Base-by-base conservation (phyloP, 345 rosid genomes). In the Theobroma cacao region DNA sequence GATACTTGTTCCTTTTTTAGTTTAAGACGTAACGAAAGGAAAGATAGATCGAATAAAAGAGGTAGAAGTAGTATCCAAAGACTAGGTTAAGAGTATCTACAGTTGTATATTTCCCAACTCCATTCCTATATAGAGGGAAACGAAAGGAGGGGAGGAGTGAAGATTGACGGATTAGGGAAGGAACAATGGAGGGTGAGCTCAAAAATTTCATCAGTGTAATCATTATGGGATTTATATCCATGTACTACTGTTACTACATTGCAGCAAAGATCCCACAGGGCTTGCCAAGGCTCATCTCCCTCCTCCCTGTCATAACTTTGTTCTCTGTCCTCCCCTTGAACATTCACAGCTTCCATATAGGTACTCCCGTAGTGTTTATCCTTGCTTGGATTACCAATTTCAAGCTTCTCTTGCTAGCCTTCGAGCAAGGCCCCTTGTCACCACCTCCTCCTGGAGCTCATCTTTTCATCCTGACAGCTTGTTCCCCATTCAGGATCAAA, bases 331-430 rank as follows among this genome's bases (percentile, higher is more conserved):
- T 94, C 58, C 95, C 97, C 36, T 75, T 84, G 13, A 75, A 73
- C n/a, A 81, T 88, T 73, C 45, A 85, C 67, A 52, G 84, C 55
- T 2, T 73, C 56, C 87, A 86, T 75, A 75, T 88, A 4, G 52
- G 82, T 45, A 78, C 71, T 40, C 11, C 80, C 28, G 65, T 91
- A 0, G 79, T 78, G 61, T 81, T 82, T 80, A 78, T 85, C 79
- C 83, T 90, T 24, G 40, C 82, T 3, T 90, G 93, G 97, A 87
- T 87, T 2, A 82, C 87, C 77, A 89, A 77, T 83, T 88, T 81
- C 84, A 90, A 84, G 58, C 94, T 93, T 80, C 81, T 92, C 61
- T 91, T 88, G 50, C 84, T 88, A 72, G 81, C 92, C 84, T 85
- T 93, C 33, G 84, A 79, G 59, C 88, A 77, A 76, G 90, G 91